A percentile compares a stretch with the other conserved stretches of the same genome.
Conservation (phyloP, 192 early-diverging fungal genomes). For the Phlyctochytrium arcticum region DNA sequence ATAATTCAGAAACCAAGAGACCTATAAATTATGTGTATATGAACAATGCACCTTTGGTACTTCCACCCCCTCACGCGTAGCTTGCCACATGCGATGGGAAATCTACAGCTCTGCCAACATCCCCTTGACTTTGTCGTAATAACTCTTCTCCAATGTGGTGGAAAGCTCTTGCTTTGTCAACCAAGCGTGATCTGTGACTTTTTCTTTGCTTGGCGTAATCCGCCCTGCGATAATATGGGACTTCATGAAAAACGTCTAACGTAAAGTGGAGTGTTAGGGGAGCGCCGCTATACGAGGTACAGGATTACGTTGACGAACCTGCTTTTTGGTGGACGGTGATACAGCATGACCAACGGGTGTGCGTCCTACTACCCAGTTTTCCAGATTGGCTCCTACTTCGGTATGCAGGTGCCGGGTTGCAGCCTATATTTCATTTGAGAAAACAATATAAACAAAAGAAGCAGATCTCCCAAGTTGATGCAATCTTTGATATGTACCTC, state of each 20-base stretch:
- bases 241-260: constrained; percentile 88
- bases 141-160: constrained; percentile 16
- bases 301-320: background rate
- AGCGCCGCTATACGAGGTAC: too few species aligned
- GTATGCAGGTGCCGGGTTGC: constrained; percentile 68
- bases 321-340: background rate
- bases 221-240: constrained; percentile 75
- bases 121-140: constrained; percentile 1
- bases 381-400: constrained; percentile 70
- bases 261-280: too few species aligned
- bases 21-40: too few species aligned
- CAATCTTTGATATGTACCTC: constrained; percentile 39
- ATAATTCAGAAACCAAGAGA: too few species aligned
- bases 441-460: too few species aligned
- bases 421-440: constrained; percentile 61
- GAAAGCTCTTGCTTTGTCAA: constrained; percentile 65
- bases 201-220: constrained; percentile 52
- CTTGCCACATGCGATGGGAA: too few species aligned
- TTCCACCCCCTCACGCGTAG: too few species aligned
- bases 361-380: constrained; percentile 82
- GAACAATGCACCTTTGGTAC: too few species aligned
- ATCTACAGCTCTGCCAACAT: constrained; percentile 27
- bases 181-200: constrained; percentile 70
- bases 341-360: constrained; percentile 70
- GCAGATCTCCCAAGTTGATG: background rate